phyloP scores from a whole-genome alignment of 2,329 filamentous ascomycete species.

The Arthrobotrys sinensis region DNA sequence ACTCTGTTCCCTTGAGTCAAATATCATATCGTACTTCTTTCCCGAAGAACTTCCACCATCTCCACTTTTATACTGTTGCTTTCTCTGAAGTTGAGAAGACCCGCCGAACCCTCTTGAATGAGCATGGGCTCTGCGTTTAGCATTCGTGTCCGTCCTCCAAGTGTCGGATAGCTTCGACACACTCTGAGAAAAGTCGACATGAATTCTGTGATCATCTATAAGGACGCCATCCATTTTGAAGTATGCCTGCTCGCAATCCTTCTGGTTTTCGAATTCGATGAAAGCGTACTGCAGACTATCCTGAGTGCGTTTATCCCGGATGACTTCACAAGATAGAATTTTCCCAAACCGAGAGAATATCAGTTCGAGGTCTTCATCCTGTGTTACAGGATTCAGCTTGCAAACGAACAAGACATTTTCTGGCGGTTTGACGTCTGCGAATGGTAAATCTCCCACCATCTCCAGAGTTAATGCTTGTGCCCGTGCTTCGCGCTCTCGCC shows the following conservation, averaged over 20 bases:
- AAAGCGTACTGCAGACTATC: conserved; percentile 98
- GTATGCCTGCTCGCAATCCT: conserved; percentile 93
- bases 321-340: conserved; percentile 95
- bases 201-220: conserved; percentile 96
- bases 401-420: conserved; percentile 98
- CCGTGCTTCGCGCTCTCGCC: conserved; percentile 89
- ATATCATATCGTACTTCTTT: conserved; percentile 81
- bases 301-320: conserved; percentile 91
- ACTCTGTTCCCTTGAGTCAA: conserved; percentile 80
- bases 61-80: conserved; percentile 86
- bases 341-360: conserved; percentile 98
- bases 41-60: conserved; percentile 68
- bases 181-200: conserved; percentile 98
- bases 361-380: conserved; percentile 91
- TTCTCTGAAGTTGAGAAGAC: conserved; percentile 88
- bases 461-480: conserved; percentile 95
- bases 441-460: conserved; percentile 97
- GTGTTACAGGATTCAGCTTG: conserved; percentile 97
- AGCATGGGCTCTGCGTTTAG: conserved; percentile 77
- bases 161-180: conserved; percentile 87
- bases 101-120: conserved; percentile 87
- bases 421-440: conserved; percentile 95
- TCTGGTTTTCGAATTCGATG: conserved; percentile 94
- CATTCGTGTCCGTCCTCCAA: conserved; percentile 89
- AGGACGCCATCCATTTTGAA: conserved; percentile 99